Evolutionary conservation across 2,329 filamentous ascomycete genomes (phyloP), one percentile per base, ranked within the genome.

Genomic region (Cucurbitaria berberidis): DNA sequence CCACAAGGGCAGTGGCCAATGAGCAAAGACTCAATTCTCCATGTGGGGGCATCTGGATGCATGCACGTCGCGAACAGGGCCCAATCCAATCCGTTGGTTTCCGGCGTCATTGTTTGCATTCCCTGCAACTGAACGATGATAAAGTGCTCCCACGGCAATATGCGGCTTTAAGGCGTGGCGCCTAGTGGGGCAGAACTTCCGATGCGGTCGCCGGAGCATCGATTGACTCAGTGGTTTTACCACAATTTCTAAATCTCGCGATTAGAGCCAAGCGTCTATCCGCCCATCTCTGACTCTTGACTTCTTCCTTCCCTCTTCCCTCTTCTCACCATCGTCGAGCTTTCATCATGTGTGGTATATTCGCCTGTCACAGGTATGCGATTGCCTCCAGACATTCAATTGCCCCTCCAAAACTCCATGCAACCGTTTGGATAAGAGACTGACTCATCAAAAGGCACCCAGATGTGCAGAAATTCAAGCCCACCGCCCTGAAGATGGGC

Each of bases 381-480:
- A 36, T 43, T 36, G 29, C 56, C 27, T 50, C 52, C 57, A 45
- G 47, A 53, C 61, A 53, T 42, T 41, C 49, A 56, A 56, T 49
- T 67, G 68, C 68, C 57, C 61, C 57, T 62, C 62, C 62, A 60
- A 46, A 55, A 57, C 63, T 49, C 56, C 57, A 59, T 34, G 56
- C 53, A 21, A 47, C 46, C 19, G 22, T 46, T 19, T 49, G 48
- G 62, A 66, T 60, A 60, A 50, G 62, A 68, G 52, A 63, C 73
- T 72, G 55, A 75, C 57, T 51, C 48, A 36, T 42, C 54, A 19
- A 64, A 61, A 86, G 84, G 71, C 93, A 98, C 76, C 93, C 93
- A 62, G 90, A 97, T 85, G 91, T 97, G 72, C 87, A 90, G 74
- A 93, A 92, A 74, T 98, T 98, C 84, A 97, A 97, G 86, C 89